Percentiles rank a stretch among this genome's conserved stretches.
These are phyloP conservation scores for Cyclotella baltica DNA, from an alignment of 108 stramenopile species.

Conservation along the genomic window DNA sequence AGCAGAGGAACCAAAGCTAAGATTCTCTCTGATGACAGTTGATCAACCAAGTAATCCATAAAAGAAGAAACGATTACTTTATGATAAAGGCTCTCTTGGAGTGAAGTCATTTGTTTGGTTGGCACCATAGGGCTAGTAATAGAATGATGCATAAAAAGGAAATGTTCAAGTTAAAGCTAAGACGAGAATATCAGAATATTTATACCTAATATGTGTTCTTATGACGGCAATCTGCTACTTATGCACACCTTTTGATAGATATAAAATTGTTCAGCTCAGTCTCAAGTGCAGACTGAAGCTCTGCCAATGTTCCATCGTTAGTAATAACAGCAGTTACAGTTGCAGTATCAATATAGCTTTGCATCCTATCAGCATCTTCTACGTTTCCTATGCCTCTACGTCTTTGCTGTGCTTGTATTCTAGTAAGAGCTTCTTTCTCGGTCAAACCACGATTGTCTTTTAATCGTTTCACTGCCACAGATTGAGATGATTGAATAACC, in stretches of 20 bases:
- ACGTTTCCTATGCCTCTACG: constrained; percentile 63
- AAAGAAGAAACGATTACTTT: no score
- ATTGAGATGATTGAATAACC: constrained; percentile 63
- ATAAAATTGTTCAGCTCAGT: constrained; percentile 47
- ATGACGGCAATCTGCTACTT: no score
- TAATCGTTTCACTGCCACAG: constrained; percentile 64
- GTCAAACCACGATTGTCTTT: constrained; percentile 66
- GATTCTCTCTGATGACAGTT: no score
- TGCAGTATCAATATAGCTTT: constrained; percentile 57
- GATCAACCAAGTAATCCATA: no score
- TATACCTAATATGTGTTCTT: no score
- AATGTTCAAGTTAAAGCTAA: no score
- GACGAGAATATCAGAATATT: no score
- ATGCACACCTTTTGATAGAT: constrained; percentile 33
- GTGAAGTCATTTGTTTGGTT: no score
- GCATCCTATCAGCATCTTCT: constrained; percentile 28
- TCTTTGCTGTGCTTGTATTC: constrained; percentile 70
- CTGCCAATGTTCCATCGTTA: constrained; percentile 60
- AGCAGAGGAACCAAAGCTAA: no score
- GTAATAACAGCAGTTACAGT: constrained; percentile 73
- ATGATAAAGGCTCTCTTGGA: no score
- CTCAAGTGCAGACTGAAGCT: constrained; percentile 28
- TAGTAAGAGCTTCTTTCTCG: constrained; percentile 64
- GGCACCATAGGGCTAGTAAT: no score
- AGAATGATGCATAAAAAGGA: no score